A percentile compares a stretch with the other conserved stretches of the same genome.
phyloP scores from a whole-genome alignment of 2,329 filamentous ascomycete species.

The Fusarium udum region DNA sequence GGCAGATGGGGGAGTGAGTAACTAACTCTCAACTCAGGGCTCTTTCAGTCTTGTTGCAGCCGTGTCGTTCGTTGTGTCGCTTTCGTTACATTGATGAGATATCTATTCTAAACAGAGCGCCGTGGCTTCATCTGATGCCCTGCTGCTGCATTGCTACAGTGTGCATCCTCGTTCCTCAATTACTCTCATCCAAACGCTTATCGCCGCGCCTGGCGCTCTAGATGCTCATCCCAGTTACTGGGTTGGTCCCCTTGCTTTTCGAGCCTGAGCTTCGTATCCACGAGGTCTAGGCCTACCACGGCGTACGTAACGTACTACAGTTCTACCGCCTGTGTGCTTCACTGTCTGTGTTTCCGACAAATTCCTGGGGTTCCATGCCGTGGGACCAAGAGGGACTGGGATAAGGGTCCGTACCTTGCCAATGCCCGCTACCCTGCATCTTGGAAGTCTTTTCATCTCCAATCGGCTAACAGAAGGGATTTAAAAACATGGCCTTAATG shows the following conservation, averaged over 20 bases:
- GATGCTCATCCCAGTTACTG: conserved; percentile 5
- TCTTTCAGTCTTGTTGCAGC: conserved; percentile 24
- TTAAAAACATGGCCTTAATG: conserved; percentile 29
- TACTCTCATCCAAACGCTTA: conserved; percentile 12
- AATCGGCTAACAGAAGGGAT: conserved; percentile 26
- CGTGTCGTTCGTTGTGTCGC: neutral
- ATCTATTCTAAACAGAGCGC: neutral
- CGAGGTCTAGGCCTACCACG: conserved; percentile 23
- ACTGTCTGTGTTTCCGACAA: conserved; percentile 14
- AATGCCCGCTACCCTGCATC: conserved; percentile 32
- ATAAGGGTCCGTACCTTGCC: conserved; percentile 18
- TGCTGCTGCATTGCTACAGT: neutral
- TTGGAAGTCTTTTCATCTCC: conserved; percentile 18
- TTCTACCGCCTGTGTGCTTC: conserved; percentile 13
- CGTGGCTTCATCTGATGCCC: conserved; percentile 11
- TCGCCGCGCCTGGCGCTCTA: conserved; percentile 34
- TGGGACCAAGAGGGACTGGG: conserved; percentile 24
- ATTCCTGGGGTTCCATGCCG: conserved; percentile 28
- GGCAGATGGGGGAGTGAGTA: conserved; percentile 16
- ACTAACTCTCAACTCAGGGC: neutral
- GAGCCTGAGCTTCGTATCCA: conserved; percentile 6
- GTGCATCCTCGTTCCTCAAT: neutral
- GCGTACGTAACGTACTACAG: conserved; percentile 31
- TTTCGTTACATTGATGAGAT: conserved; percentile 5
- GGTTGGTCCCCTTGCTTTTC: conserved; percentile 1